These are phyloP conservation scores for Melampsora larici-populina DNA, from an alignment of 1,284 basidiomycete genomes.

Conservation along the genomic window DNA sequence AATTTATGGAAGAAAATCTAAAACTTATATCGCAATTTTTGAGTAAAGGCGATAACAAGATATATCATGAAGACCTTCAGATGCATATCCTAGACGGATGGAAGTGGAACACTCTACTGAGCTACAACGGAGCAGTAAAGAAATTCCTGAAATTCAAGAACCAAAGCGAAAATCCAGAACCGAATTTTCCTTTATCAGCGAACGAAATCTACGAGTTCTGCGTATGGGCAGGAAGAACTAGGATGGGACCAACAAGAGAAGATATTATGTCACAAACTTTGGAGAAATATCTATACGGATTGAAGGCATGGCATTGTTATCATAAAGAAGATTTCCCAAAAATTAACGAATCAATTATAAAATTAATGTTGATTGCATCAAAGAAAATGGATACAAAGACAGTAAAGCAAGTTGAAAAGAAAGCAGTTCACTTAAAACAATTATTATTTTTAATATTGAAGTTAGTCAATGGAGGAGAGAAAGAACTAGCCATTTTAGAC, in stretches of 20 bases:
- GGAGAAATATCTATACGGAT: neutral
- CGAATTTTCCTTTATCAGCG: neutral
- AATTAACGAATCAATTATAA: neutral
- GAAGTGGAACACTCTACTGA: slow-evolving; percentile 3
- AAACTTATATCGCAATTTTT: too few relatives aligned
- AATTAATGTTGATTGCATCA: neutral
- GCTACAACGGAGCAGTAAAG: too few relatives aligned
- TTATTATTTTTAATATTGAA: neutral
- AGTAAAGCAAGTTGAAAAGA: neutral
- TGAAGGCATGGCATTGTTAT: neutral
- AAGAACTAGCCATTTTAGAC: neutral
- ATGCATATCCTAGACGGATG: neutral
- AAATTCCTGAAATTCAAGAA: neutral
- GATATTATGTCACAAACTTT: slow-evolving; percentile 1
- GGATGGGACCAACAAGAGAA: neutral
- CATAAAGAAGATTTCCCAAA: neutral
- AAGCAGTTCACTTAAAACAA: neutral
- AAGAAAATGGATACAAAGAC: neutral
- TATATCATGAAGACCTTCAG: neutral
- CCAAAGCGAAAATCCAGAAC: neutral
- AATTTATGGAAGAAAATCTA: neutral
- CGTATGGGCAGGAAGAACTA: slow-evolving; percentile 7
- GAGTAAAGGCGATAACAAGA: neutral
- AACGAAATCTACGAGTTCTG: neutral
- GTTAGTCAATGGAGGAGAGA: neutral